Percentiles rank a stretch among this genome's conserved stretches.
Evolutionary conservation across 2,329 filamentous ascomycete genomes (phyloP).

Genomic region (Xylaria sp.): DNA sequence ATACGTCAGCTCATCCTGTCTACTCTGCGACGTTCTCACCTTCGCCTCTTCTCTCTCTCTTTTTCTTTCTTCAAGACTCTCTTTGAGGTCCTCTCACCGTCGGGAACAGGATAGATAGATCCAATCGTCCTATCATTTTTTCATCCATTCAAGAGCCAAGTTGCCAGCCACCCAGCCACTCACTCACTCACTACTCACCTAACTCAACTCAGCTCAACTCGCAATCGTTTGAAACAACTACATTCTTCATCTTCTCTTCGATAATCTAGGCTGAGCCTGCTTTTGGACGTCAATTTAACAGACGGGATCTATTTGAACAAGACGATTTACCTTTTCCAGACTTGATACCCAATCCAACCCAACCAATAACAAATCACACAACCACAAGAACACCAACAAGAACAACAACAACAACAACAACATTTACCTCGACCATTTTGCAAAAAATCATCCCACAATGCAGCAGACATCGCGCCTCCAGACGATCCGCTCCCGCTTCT

Average conservation of each 20-base stretch:
- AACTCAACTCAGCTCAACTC: too few relatives aligned
- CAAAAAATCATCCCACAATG: constrained; percentile 26
- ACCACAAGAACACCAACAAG: too few relatives aligned
- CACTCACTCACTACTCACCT: constrained; percentile 48
- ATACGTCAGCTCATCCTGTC: constrained; percentile 18
- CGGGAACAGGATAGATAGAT: constrained; percentile 13
- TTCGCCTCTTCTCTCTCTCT: neutral
- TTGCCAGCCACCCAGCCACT: constrained; percentile 18
- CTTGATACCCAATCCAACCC: too few relatives aligned
- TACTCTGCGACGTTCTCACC: constrained; percentile 18
- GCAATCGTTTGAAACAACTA: constrained; percentile 18
- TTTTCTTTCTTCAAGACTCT: constrained; percentile 41
- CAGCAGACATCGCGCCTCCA: constrained; percentile 60
- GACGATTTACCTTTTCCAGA: neutral
- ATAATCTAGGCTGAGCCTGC: constrained; percentile 48
- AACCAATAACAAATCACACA: too few relatives aligned
- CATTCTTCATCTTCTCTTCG: constrained; percentile 36
- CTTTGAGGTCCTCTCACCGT: constrained; percentile 37
- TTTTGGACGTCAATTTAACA: neutral
- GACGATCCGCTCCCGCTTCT: constrained; percentile 62
- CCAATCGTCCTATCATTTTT: constrained; percentile 30
- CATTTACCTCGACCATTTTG: neutral
- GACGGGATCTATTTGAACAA: neutral
- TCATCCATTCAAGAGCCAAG: constrained; percentile 15
- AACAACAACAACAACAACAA: neutral